These are phyloP conservation scores for Lindgomyces ingoldianus DNA, from an alignment of 495 filamentous ascomycete species.

Conservation along the genomic window DNA sequence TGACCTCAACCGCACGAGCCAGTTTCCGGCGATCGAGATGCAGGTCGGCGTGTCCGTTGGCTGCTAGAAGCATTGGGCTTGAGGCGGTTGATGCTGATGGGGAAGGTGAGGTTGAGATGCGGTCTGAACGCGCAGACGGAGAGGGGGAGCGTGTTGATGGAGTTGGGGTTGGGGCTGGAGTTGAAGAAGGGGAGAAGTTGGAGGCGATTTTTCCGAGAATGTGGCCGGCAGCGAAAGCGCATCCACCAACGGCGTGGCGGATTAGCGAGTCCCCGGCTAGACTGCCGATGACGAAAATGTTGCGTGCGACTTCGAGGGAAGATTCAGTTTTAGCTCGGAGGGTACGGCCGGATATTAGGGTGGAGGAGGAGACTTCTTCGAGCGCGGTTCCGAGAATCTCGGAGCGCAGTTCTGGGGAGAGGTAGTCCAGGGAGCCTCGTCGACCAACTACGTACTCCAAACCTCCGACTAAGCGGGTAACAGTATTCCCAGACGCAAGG, in stretches of 20 bases:
- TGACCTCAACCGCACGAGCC: slow-evolving; percentile 23
- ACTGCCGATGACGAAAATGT: slow-evolving; percentile 64
- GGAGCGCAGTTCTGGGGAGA: slow-evolving; percentile 51
- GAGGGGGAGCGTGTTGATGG: background rate
- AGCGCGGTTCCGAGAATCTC: slow-evolving; percentile 52
- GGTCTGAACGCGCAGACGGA: background rate
- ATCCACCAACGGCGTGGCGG: slow-evolving; percentile 64
- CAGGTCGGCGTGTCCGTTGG: slow-evolving; percentile 39
- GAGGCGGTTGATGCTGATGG: slow-evolving; percentile 2
- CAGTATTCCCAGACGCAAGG: slow-evolving; percentile 49
- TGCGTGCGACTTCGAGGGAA: slow-evolving; percentile 57
- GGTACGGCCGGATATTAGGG: slow-evolving; percentile 56
- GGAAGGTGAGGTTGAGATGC: background rate
- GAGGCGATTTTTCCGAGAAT: slow-evolving; percentile 45
- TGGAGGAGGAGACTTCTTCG: slow-evolving; percentile 7
- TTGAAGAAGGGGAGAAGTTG: background rate
- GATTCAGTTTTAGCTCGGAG: slow-evolving; percentile 57
- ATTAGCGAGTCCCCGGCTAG: slow-evolving; percentile 66
- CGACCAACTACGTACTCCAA: slow-evolving; percentile 65
- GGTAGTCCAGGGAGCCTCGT: slow-evolving; percentile 59
- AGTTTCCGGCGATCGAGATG: slow-evolving; percentile 40
- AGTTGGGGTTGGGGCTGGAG: background rate
- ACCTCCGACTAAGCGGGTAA: slow-evolving; percentile 51
- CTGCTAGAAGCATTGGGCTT: slow-evolving; percentile 2
- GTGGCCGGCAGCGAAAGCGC: slow-evolving; percentile 59